Conservation (phyloP, 306 rosid species). For the Sicyos edulis region DNA sequence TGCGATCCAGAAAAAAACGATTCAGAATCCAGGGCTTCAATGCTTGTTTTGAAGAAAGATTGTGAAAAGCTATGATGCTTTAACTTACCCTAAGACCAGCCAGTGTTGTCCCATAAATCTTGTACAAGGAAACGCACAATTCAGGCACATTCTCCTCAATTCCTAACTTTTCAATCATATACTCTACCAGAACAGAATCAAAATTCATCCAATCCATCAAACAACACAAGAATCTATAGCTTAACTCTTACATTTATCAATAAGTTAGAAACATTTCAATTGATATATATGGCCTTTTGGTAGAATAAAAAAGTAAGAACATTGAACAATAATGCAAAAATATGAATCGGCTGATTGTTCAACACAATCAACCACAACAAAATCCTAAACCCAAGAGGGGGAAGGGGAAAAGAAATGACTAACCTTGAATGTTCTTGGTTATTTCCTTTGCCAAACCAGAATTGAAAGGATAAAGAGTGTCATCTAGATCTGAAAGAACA, state of each 20-base stretch:
- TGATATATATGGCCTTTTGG: neutral
- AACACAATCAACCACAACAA: neutral
- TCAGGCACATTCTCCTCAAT: conserved; percentile 58
- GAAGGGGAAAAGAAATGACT: neutral
- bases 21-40: neutral
- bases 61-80: neutral
- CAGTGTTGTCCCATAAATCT: conserved; percentile 79
- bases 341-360: neutral
- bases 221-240: neutral
- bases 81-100: conserved; percentile 77
- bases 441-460: conserved; percentile 56
- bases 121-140: conserved; percentile 47
- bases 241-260: neutral
- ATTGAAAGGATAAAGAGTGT: conserved; percentile 75
- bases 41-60: conserved; percentile 12
- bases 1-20: conserved; percentile 28
- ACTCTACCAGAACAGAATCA: conserved; percentile 32
- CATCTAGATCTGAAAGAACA: conserved; percentile 69
- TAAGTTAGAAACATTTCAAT: neutral
- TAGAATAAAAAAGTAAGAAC: neutral
- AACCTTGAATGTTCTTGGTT: conserved; percentile 64
- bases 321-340: neutral
- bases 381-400: neutral
- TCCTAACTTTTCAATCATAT: conserved; percentile 64
- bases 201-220: conserved; percentile 7